Evolutionary conservation across 2,329 filamentous ascomycete genomes (phyloP).

Genomic region (Sclerotinia spermophila): DNA sequence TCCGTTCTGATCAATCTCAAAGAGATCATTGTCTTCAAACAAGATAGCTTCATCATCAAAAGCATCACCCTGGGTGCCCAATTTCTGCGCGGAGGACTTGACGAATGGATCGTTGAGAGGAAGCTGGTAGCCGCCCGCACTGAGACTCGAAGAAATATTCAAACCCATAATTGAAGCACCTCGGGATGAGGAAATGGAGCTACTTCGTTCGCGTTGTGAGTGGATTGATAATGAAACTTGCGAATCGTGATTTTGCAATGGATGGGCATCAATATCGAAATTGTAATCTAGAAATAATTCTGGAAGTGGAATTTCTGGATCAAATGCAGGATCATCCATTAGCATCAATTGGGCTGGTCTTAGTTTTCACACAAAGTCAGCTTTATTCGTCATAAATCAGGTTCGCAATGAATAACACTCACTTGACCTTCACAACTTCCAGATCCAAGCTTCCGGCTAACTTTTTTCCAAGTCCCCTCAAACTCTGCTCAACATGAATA

Average conservation of each 20-base stretch:
- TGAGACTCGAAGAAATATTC: conserved; percentile 46
- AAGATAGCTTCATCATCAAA: conserved; percentile 33
- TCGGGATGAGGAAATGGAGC: conserved; percentile 26
- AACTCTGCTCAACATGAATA: conserved; percentile 68
- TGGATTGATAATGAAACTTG: conserved; percentile 37
- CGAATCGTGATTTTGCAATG: conserved; percentile 32
- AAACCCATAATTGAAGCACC: conserved; percentile 39
- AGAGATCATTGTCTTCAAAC: conserved; percentile 40
- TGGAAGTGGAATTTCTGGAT: conserved; percentile 61
- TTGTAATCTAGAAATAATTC: conserved; percentile 52
- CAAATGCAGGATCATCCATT: conserved; percentile 77
- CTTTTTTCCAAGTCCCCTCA: conserved; percentile 63
- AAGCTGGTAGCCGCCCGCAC: conserved; percentile 40
- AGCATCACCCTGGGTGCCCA: conserved; percentile 33
- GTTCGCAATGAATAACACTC: conserved; percentile 32
- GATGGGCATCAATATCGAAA: conserved; percentile 36
- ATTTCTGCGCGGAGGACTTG: conserved; percentile 37
- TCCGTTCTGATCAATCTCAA: conserved; percentile 60
- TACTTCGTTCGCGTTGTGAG: conserved; percentile 20
- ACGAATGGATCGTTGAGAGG: conserved; percentile 31
- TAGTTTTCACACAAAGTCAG: conserved; percentile 9
- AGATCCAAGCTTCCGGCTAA: conserved; percentile 61
- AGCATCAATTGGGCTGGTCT: conserved; percentile 76
- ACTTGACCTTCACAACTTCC: conserved; percentile 61
- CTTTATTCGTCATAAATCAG: conserved; percentile 14